These are phyloP conservation scores for Vachellia pachyceras DNA, from an alignment of 306 rosid species.

Conservation along the genomic window DNA sequence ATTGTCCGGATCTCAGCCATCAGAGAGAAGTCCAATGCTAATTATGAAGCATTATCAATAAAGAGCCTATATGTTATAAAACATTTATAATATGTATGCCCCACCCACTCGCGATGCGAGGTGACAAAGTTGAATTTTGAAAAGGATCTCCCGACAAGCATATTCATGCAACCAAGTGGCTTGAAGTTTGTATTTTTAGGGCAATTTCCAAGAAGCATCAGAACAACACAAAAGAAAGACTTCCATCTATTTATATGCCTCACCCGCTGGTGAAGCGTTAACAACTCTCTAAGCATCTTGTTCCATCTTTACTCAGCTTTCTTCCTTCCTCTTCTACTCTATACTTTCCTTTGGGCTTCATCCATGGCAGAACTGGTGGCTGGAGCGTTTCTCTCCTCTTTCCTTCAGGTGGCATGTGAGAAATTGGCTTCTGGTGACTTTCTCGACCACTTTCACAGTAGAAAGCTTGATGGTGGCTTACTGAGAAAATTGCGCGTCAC, in stretches of 20 bases:
- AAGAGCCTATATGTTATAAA: no score
- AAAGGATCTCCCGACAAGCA: no score
- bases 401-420: constrained; percentile 21
- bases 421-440: constrained; percentile 1
- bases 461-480: background rate
- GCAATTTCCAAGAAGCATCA: background rate
- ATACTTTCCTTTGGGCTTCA: no score
- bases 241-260: background rate
- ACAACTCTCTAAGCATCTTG: background rate
- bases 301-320: background rate
- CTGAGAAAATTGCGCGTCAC: background rate
- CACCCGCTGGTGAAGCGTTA: background rate
- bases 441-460: background rate
- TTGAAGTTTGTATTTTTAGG: no score
- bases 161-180: no score
- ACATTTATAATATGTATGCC: no score
- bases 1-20: no score
- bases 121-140: no score
- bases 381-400: background rate
- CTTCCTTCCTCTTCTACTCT: no score
- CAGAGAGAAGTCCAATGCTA: no score
- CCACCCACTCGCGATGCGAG: no score
- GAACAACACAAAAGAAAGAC: background rate
- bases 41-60: no score
- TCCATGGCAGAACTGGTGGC: background rate